phyloP scores from a whole-genome alignment of 2,329 filamentous ascomycete species.

The Trichoderma polysporum region DNA sequence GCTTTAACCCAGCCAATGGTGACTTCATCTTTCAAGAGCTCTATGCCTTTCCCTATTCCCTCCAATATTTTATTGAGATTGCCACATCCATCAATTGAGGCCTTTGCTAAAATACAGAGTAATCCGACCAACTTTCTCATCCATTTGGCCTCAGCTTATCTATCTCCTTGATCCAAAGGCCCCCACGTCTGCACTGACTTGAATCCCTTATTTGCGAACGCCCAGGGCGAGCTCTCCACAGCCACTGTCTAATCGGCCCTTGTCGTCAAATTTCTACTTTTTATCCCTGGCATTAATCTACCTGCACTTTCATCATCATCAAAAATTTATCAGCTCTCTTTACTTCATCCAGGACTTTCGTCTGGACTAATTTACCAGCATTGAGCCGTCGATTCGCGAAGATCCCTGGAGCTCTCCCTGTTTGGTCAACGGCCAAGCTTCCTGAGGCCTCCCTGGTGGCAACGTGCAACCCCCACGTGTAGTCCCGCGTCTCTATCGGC shows the following conservation, averaged over 20 bases:
- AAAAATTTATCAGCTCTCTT: not conserved
- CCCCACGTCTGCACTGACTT: slow-evolving; percentile 1
- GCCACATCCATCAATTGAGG: not conserved
- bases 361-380: not conserved
- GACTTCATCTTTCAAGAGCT: not conserved
- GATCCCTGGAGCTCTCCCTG: not conserved
- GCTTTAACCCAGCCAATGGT: not conserved
- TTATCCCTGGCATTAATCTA: not conserved
- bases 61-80: not conserved
- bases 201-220: not conserved
- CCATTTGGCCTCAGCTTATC: not conserved
- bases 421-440: not conserved
- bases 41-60: not conserved
- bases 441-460: slow-evolving; percentile 5
- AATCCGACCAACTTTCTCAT: not conserved
- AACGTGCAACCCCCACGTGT: not conserved
- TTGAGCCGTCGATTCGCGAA: not conserved
- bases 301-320: not conserved
- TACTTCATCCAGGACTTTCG: too few species aligned
- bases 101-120: not conserved
- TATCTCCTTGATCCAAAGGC: not conserved
- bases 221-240: slow-evolving; percentile 1
- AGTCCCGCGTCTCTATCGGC: not conserved
- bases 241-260: slow-evolving; percentile 2
- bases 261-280: not conserved